Conservation (phyloP, 129 eudicot species). For the Tagetes patula region DNA sequence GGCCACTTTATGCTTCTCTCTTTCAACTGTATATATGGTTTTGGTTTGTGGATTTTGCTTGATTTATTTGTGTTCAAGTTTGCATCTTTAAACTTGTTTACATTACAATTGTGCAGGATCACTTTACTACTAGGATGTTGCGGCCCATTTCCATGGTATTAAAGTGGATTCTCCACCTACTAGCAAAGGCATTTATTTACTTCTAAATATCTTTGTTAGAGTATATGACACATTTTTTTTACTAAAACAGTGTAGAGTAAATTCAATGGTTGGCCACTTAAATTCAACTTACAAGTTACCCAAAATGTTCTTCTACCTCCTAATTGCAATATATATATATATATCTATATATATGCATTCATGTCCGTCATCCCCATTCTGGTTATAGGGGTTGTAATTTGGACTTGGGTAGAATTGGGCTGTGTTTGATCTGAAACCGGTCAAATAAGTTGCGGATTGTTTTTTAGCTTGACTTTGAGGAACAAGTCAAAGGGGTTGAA, state of each 20-base stretch:
- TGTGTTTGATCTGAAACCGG: background rate
- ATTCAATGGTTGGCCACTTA: background rate
- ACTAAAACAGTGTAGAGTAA: background rate
- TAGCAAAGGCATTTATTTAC: slow-evolving; percentile 16
- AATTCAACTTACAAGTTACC: background rate
- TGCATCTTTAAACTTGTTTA: background rate
- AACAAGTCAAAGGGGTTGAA: background rate
- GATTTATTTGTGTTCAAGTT: background rate
- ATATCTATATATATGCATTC: background rate
- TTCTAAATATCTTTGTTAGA: background rate
- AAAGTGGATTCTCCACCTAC: slow-evolving; percentile 28
- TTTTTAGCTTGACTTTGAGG: background rate
- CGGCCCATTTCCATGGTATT: slow-evolving; percentile 10
- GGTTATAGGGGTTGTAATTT: background rate
- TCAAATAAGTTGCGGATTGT: background rate
- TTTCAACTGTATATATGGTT: background rate
- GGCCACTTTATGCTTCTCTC: background rate
- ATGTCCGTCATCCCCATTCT: background rate
- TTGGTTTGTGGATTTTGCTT: background rate
- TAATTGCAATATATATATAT: background rate
- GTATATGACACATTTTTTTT: background rate
- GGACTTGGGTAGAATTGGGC: background rate
- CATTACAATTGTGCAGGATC: slow-evolving; percentile 40
- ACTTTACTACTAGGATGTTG: slow-evolving; percentile 40
- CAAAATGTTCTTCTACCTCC: background rate